Evolutionary conservation across 192 early-diverging fungal species (phyloP), one percentile per base, ranked within the genome.

Genomic region (Funneliformis mosseae): DNA sequence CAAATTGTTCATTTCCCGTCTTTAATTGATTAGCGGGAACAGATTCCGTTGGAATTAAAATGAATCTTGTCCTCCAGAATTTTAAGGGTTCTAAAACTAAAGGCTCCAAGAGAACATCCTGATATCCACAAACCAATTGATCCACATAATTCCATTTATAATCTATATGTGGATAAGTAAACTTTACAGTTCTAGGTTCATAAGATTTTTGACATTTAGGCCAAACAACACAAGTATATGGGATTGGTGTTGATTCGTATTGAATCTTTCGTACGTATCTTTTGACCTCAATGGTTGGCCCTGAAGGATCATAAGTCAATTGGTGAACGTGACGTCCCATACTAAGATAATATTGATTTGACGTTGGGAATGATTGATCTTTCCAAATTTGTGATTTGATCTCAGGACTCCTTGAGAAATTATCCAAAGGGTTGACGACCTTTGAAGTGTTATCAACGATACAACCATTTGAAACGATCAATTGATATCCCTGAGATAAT

Each of bases 111-210:
- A 96, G 86, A 28, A 92, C 92, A 38, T 94, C 91, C 80, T 94
- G 92, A 76, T 95, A 93, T 45, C 97, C 97, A 23, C 94, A 88
- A n/a, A 98, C 92, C 38, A 97, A 85, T 72, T 93, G 92, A 84
- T 99, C 98, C 38, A 98, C 86, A 60, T 93, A 95, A 80, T 98
- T 99, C 98, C 98, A 99, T 45, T 94, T 93, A 83, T 97, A 96
- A 60, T 91, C 87, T 5, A 91, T 84, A 25, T 94, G 78, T 18
- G 98, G 92, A 84, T 98, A 98, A 7, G 79, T 74, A 76, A 99
- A 99, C 0, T 78, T 84, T 16, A 94, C 83, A 0, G 75, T 80
- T 41, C 91, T 83, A 1, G 85, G 80, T 63, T 83, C 59, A 81
- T 97, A 99, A 5, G 83, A 85, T 18, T 81, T 67, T 59, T 87